Base-by-base conservation (phyloP, 805 yeast genomes). In the Kodamaea laetipori region DNA sequence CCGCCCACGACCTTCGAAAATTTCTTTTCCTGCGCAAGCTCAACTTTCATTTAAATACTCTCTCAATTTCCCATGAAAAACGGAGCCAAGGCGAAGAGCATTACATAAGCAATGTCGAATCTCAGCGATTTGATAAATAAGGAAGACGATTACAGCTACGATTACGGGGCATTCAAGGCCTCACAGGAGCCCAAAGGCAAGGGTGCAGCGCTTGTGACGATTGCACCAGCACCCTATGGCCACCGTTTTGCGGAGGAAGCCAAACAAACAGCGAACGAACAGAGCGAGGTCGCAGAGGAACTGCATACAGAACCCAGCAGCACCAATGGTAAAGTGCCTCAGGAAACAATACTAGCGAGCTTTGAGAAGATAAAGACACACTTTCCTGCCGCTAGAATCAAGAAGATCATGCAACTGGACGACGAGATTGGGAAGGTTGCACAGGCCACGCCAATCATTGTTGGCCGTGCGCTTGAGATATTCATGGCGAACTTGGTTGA, bases 371-470 rank as follows among this genome's bases (percentile, higher is more conserved):
- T 86, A 51, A 85, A 84, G 62, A 86, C 94, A 26, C 95, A 86
- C 59, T 86, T 86, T 63, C 95, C 95, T 4, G 86, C 90, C 4
- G 98, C 98, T 2, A 80, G 98, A 50, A 90, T 94, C 56, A 94
- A 94, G 71, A 88, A 94, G 56, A 80, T 94, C 46, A 92, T 94
- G 97, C 99, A 94, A 61, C 83, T 95, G 21, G 99, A 94, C 64
- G 99, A 94, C 51, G 99, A 94, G 51, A 90, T 94, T 35, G 99
- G 99, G 2, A 94, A 94, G 61, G 98, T 94, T 4, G 97, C 99
- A 3, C 97, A 90, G 60, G 97, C 97, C 1, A 95, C 99, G 2
- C 99, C 99, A 0, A 86, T 92, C n/a, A 92, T 92, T 12, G 96
- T 94, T 6, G 97, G 98, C 6, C 78, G 97, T 49, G 96, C 99